These are phyloP conservation scores for Microstroma glucosiphilum DNA, from an alignment of 1,284 basidiomycete species.

Conservation along the genomic window DNA sequence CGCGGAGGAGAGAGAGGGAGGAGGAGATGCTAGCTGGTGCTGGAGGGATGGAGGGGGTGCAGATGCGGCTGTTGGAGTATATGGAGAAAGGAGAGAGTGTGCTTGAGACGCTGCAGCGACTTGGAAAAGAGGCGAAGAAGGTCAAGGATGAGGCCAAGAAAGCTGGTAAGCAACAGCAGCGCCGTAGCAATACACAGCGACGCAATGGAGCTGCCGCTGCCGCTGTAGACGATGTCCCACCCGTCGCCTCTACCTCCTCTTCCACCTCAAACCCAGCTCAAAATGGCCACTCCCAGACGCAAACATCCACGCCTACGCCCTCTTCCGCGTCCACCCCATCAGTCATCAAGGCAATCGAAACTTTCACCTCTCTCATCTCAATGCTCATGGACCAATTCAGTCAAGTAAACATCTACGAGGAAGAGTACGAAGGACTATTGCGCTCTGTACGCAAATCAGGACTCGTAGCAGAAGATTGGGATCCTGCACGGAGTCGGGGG, in stretches of 20 bases:
- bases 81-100: conserved; percentile 86
- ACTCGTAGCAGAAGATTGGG: conserved; percentile 40
- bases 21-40: conserved; percentile 62
- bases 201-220: conserved; percentile 57
- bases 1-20: conserved; percentile 54
- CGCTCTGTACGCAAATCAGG: conserved; percentile 34
- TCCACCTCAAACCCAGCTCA: no score
- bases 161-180: conserved; percentile 56
- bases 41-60: neutral
- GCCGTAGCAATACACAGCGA: conserved; percentile 59
- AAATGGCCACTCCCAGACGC: neutral
- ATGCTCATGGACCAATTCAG: conserved; percentile 42
- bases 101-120: conserved; percentile 75
- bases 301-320: neutral
- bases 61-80: conserved; percentile 54
- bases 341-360: conserved; percentile 25
- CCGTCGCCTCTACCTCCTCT: no score
- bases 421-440: conserved; percentile 40
- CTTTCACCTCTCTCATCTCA: conserved; percentile 36
- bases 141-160: conserved; percentile 34
- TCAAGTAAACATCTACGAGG: conserved; percentile 44
- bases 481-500: conserved; percentile 26
- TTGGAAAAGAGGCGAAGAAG: conserved; percentile 60
- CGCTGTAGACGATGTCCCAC: neutral
- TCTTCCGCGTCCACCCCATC: conserved; percentile 3